Evolutionary conservation across 139 green algal species (phyloP), one percentile per base, ranked within the genome.

Genomic region (Tetradesmus lagerheimii): DNA sequence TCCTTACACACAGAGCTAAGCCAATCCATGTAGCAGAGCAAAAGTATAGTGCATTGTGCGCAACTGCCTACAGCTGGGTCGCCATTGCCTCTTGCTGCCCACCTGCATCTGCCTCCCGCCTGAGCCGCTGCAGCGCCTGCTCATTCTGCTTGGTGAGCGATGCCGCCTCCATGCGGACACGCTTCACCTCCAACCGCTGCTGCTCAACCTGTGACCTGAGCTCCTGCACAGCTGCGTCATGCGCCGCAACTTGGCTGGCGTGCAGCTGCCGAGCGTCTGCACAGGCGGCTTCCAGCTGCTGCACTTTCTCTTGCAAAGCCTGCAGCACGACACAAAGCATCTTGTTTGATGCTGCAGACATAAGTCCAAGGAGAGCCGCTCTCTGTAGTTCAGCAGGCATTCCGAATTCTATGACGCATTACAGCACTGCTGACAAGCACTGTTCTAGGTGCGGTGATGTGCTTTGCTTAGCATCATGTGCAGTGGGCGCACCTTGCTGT

Each of bases 91-190:
- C n/a, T 38, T 38, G 67, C n/a, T 23, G 29, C 80, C 16, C 64
- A 83, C 85, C 74, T 50, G 85, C 85, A 77, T 89, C 85, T 39
- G 85, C 71, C 34, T 89, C 85, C 4, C 85, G 31, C 71, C 74
- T 83, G 14, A 89, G 38, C 34, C 71, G 76, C 20, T 77, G 45
- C 74, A 89, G 31, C 20, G 74, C 39, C 85, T 83, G 85, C 45
- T 89, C 85, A 75, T 89, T 75, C 64, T 82, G 76, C 85, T 89
- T 89, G 31, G 31, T 41, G 8, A 34, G 6, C 5, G 85, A 89
- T 29, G 71, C 45, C 4, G 85, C 43, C 43, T 89, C 85, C 50
- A 75, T n/a, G 29, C 35, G 20, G 6, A 38, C 31, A 0, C 85
- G 43, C 71, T 50, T 83, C 11, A 84, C 67, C 45, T 89, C 67